A percentile compares a stretch with the other conserved stretches of the same genome.
Conservation (phyloP, 148 eudicot genomes). For the Nepenthes mirabilis region DNA sequence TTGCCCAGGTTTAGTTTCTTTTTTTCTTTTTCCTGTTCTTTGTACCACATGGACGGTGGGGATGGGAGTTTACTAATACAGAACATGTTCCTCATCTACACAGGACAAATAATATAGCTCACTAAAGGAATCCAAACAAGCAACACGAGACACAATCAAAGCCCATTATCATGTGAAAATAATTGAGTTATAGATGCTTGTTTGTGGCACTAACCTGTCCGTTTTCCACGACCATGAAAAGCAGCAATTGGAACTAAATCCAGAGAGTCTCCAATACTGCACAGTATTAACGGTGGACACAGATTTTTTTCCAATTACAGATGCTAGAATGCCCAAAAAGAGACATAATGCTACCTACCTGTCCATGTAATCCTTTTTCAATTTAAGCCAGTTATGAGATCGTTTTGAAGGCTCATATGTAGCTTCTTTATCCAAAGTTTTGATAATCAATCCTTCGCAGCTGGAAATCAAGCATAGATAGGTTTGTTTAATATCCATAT, state of each 20-base stretch:
- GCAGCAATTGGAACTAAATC: constrained; percentile 94
- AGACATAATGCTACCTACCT: constrained; percentile 21
- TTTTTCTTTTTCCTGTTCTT: too few relatives aligned
- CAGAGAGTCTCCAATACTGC: constrained; percentile 87
- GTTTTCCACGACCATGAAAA: constrained; percentile 91
- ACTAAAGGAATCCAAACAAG: too few relatives aligned
- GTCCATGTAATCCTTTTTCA: constrained; percentile 95
- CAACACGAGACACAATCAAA: background rate
- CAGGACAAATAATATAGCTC: too few relatives aligned
- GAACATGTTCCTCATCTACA: too few relatives aligned
- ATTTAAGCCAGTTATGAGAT: constrained; percentile 89
- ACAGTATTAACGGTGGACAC: constrained; percentile 1
- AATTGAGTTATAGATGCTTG: background rate
- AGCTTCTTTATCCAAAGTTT: constrained; percentile 81
- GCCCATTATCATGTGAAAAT: background rate
- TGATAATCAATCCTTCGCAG: constrained; percentile 90
- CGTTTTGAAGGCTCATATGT: constrained; percentile 97
- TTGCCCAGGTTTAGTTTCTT: too few relatives aligned
- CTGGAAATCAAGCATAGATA: constrained; percentile 23
- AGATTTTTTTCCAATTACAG: background rate
- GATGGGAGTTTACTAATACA: too few relatives aligned
- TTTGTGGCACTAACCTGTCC: constrained; percentile 47
- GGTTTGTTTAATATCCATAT: too few relatives aligned
- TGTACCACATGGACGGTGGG: too few relatives aligned
- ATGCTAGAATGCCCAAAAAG: background rate